Evolutionary conservation across 257 asterid species (phyloP).

Genomic region (Rauvolfia tetraphylla): DNA sequence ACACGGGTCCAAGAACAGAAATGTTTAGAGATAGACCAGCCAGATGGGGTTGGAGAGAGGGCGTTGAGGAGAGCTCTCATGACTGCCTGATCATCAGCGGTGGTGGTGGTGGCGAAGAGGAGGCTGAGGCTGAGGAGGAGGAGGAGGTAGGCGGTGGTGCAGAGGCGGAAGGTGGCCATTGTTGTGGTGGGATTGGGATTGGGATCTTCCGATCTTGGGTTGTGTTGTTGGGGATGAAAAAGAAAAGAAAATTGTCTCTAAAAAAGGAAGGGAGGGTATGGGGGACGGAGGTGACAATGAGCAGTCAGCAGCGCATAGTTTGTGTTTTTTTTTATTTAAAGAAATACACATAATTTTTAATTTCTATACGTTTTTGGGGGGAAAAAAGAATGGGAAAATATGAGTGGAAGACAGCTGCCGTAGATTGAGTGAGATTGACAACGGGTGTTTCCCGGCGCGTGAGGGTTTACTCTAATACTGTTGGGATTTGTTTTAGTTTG

Average conservation of each 20-base stretch:
- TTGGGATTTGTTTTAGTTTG: too few species aligned
- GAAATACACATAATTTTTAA: neutral
- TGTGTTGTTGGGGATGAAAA: neutral
- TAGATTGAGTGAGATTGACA: too few species aligned
- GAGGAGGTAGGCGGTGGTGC: constrained; percentile 22
- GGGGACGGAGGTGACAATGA: neutral
- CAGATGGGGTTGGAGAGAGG: constrained; percentile 56
- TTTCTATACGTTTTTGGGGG: too few species aligned
- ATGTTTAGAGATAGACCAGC: constrained; percentile 53
- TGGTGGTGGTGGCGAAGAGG: constrained; percentile 29
- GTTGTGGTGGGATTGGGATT: constrained; percentile 3
- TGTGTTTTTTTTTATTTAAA: neutral
- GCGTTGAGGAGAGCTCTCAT: constrained; percentile 59
- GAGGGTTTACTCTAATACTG: too few species aligned
- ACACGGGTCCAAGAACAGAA: constrained; percentile 63
- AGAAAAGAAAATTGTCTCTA: neutral
- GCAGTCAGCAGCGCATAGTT: neutral
- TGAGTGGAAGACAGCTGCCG: too few species aligned
- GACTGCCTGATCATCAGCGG: constrained; percentile 64
- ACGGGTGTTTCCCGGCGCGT: too few species aligned
- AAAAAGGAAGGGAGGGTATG: neutral
- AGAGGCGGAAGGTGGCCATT: constrained; percentile 38
- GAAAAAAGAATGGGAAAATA: too few species aligned
- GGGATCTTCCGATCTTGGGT: constrained; percentile 3
- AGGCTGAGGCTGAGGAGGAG: constrained; percentile 28